phyloP scores from a whole-genome alignment of 768 basidiomycete species.

The Sarcomyxa edulis region DNA sequence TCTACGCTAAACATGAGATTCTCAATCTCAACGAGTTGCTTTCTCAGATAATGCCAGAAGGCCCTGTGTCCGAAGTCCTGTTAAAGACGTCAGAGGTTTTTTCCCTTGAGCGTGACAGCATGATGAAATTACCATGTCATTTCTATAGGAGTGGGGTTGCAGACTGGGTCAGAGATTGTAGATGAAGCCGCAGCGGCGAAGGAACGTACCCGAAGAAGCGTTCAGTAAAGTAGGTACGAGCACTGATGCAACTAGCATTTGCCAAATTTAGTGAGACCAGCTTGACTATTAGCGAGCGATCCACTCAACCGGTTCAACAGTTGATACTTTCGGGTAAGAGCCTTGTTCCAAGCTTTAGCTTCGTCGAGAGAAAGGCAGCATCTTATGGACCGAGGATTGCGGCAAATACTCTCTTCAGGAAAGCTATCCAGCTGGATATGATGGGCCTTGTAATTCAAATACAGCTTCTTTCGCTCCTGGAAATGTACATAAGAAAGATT shows the following conservation, averaged over 20 bases:
- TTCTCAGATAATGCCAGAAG: conserved; percentile 28
- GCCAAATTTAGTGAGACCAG: conserved; percentile 2
- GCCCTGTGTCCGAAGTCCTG: conserved; percentile 35
- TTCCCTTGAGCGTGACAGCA: no score
- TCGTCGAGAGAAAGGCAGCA: conserved; percentile 22
- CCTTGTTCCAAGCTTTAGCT: conserved; percentile 25
- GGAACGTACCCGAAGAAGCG: conserved; percentile 33
- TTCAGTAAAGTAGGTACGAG: conserved; percentile 30
- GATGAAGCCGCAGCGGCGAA: not conserved
- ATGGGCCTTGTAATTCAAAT: conserved; percentile 28
- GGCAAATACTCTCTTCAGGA: conserved; percentile 20
- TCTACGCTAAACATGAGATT: conserved; percentile 23
- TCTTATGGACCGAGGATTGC: conserved; percentile 16
- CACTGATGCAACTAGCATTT: conserved; percentile 30
- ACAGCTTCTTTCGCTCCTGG: conserved; percentile 30
- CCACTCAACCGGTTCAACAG: conserved; percentile 22
- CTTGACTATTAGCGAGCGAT: not conserved
- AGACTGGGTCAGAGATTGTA: no score
- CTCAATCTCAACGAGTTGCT: conserved; percentile 24
- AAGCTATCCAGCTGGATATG: conserved; percentile 24
- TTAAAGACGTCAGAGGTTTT: not conserved
- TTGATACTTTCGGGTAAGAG: conserved; percentile 24
- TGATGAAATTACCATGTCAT: no score
- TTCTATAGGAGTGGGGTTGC: no score
- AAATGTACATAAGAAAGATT: not conserved